phyloP scores from a whole-genome alignment of 2,329 filamentous ascomycete genomes.

The Ceratocystis cubensis region DNA sequence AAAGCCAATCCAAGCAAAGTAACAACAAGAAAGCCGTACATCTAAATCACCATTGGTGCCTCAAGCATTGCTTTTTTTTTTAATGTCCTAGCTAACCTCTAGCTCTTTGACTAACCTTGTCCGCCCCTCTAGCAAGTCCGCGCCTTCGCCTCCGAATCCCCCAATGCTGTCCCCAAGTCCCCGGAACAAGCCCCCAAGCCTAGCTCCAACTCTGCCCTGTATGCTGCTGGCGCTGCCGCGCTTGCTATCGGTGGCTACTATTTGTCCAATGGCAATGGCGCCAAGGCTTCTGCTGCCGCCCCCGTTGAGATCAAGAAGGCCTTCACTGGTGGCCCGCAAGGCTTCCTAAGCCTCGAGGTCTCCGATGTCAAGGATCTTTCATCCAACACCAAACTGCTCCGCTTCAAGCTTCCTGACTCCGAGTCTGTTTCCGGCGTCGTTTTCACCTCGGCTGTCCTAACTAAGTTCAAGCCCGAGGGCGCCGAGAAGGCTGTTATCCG shows the following conservation, averaged over 20 bases:
- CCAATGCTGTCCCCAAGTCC: slow-evolving; percentile 35
- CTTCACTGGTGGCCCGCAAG: slow-evolving; percentile 77
- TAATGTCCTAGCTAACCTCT: neutral
- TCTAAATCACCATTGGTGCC: neutral
- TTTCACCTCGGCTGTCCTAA: slow-evolving; percentile 76
- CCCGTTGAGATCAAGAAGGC: slow-evolving; percentile 33
- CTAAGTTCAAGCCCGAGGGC: slow-evolving; percentile 77
- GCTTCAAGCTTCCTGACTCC: slow-evolving; percentile 73
- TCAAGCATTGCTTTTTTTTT: neutral
- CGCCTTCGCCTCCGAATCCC: slow-evolving; percentile 44
- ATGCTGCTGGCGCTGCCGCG: slow-evolving; percentile 46
- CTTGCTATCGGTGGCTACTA: slow-evolving; percentile 47
- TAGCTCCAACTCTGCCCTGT: slow-evolving; percentile 47
- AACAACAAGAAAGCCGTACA: no score
- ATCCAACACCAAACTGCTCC: slow-evolving; percentile 88
- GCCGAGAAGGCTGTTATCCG: slow-evolving; percentile 77
- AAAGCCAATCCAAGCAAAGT: neutral
- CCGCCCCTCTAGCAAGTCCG: slow-evolving; percentile 34
- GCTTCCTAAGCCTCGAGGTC: slow-evolving; percentile 71
- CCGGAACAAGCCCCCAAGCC: slow-evolving; percentile 39
- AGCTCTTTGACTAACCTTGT: neutral
- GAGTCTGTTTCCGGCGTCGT: slow-evolving; percentile 73
- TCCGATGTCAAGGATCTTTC: slow-evolving; percentile 68
- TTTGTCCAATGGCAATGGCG: slow-evolving; percentile 42
- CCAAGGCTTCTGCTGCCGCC: slow-evolving; percentile 31